Evolutionary conservation across 495 filamentous ascomycete genomes (phyloP), one percentile per base, ranked within the genome.

Genomic region (Echria macrotheca): DNA sequence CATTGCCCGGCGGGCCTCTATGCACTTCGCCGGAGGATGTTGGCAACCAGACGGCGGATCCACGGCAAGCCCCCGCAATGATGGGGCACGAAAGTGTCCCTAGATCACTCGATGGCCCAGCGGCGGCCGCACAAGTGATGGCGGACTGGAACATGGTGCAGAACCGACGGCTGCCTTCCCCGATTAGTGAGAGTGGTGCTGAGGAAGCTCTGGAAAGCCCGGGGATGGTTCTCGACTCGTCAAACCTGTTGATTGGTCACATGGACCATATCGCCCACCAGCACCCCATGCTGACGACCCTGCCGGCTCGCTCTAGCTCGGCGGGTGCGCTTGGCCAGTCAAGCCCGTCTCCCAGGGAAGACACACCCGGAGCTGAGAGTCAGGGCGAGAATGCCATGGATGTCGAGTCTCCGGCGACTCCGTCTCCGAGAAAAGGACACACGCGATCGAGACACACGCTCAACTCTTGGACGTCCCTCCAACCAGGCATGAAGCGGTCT

Each of bases 141-240:
- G 69, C 70, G 41, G 71, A 76, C 53, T 73, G 73, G 61, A 65
- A 57, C 43, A 60, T 68, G 60, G 66, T 71, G 4, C 69, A 76
- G 39, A 73, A 67, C 49, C 70, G 78, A 14, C 77, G 79, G 28
- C 73, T 87, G 6, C 85, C 84, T 3, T 87, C 82, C 19, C 86
- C 85, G 4, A 82, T 87, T 49, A 84, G 78, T 46, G 85, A 89
- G 54, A 77, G 73, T 47, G 83, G 79, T 48, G 73, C 74, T 4
- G 75, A 78, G 57, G 71, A 69, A 22, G 40, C 43, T 17, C 54
- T 61, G 14, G 56, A 45, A 18, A 69, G 65, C 46, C 61, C 65
- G 12, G 56, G 54, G 25, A 72, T 71, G 66, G 58, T 66, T 11
- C 57, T 72, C 25, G 69, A 70, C 44, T 60, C 56, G 11, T 54